Percentiles rank a stretch among this genome's conserved stretches.
These are phyloP conservation scores for Biscutella laevigata DNA, from an alignment of 441 rosid genomes.

Conservation along the genomic window DNA sequence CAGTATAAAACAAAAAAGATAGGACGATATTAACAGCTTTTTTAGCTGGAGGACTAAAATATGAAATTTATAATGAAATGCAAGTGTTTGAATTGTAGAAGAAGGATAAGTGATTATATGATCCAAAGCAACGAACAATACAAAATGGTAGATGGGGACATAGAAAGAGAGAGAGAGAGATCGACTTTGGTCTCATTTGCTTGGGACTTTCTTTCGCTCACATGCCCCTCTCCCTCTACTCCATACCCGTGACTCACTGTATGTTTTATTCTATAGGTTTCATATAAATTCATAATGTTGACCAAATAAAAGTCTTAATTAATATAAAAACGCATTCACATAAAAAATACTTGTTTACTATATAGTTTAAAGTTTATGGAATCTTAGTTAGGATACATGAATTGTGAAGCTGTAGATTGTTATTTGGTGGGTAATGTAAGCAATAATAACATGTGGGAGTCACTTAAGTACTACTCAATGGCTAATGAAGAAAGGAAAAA, in stretches of 20 bases:
- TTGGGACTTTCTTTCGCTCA: constrained; percentile 19
- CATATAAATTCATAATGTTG: neutral
- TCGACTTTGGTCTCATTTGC: constrained; percentile 26
- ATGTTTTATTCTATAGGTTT: neutral
- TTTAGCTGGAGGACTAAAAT: neutral
- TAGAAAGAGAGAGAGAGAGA: no score
- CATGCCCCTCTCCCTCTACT: constrained; percentile 11
- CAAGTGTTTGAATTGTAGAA: neutral
- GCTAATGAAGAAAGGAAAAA: no score
- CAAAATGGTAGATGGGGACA: constrained; percentile 23
- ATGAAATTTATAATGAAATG: neutral
- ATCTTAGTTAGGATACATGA: no score
- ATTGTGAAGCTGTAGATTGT: no score
- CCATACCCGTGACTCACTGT: constrained; percentile 26
- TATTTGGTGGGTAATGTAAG: no score
- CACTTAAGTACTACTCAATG: no score
- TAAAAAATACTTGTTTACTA: no score
- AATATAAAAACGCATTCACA: neutral
- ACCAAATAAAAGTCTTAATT: neutral
- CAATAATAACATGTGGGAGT: no score
- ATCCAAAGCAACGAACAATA: constrained; percentile 12
- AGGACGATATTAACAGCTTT: constrained; percentile 17
- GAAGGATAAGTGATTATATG: neutral
- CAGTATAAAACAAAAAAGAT: constrained; percentile 10
- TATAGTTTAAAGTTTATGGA: no score